Conservation (phyloP, 192 early-diverging fungal species). For the Rhizophagus sp. region DNA sequence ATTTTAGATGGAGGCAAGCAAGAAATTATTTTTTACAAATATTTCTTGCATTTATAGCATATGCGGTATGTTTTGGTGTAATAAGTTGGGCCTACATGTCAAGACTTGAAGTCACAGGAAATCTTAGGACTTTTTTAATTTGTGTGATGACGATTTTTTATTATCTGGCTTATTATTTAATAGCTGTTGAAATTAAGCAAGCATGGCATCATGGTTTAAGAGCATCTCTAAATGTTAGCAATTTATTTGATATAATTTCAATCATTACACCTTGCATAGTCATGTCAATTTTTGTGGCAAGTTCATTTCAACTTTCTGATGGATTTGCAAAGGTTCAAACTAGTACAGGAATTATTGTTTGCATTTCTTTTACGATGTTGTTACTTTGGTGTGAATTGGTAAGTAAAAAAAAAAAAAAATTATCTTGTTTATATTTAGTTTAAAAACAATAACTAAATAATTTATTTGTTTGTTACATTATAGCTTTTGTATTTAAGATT, state of each 20-base stretch:
- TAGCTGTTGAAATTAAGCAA: background rate
- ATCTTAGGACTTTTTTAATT: background rate
- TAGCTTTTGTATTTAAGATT: background rate
- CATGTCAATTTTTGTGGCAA: background rate
- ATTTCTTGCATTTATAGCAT: background rate
- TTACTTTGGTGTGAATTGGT: background rate
- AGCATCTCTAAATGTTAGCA: background rate
- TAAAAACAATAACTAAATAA: background rate
- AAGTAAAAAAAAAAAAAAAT: background rate
- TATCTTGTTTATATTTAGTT: too few species aligned
- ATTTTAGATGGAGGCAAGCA: background rate
- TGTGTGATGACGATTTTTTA: background rate
- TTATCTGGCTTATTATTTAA: slow-evolving; percentile 10
- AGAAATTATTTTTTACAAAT: background rate
- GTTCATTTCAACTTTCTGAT: background rate
- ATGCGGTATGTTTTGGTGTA: background rate
- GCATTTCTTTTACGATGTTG: background rate
- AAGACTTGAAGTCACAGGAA: background rate
- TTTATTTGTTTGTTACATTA: background rate
- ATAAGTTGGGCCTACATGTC: background rate
- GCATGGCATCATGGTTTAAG: background rate
- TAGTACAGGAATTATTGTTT: background rate
- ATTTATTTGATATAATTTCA: background rate
- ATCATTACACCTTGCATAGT: background rate
- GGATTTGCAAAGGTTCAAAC: background rate